Conservation (phyloP, 2,329 filamentous ascomycete species). For the Sporothrix globosa region DNA sequence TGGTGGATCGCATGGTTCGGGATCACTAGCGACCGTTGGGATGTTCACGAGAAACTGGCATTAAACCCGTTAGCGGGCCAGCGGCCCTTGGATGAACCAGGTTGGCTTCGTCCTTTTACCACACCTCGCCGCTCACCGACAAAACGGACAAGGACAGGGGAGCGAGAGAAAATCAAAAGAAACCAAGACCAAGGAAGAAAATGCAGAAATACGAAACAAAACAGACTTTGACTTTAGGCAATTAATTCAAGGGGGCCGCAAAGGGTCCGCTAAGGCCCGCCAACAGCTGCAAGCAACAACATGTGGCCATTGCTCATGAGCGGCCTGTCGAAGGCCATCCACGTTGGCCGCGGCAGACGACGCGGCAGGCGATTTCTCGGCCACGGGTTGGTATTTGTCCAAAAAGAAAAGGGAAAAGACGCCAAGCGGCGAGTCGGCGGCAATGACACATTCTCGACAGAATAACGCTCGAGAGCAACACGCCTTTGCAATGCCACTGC, state of each 20-base stretch:
- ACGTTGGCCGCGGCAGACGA: background rate
- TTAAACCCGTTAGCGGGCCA: background rate
- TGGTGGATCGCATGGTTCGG: constrained; percentile 1
- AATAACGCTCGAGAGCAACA: background rate
- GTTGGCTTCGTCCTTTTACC: constrained; percentile 1
- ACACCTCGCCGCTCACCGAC: constrained; percentile 22
- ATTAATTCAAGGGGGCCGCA: background rate
- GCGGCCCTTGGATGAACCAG: constrained; percentile 12
- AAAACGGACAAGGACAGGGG: background rate
- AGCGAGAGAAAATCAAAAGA: background rate
- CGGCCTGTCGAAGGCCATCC: background rate
- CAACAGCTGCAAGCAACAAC: background rate
- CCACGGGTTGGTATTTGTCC: no score
- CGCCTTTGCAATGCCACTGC: constrained; percentile 4
- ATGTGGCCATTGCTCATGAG: background rate
- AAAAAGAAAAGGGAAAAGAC: background rate
- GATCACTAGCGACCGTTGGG: constrained; percentile 1
- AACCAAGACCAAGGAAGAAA: background rate
- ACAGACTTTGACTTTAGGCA: background rate
- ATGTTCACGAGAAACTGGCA: background rate
- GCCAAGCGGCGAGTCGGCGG: background rate
- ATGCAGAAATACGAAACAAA: background rate
- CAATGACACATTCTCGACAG: background rate
- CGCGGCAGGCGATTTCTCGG: background rate
- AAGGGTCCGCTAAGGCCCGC: no score